phyloP scores from a whole-genome alignment of 257 asterid genomes.

The Solanum boliviense region DNA sequence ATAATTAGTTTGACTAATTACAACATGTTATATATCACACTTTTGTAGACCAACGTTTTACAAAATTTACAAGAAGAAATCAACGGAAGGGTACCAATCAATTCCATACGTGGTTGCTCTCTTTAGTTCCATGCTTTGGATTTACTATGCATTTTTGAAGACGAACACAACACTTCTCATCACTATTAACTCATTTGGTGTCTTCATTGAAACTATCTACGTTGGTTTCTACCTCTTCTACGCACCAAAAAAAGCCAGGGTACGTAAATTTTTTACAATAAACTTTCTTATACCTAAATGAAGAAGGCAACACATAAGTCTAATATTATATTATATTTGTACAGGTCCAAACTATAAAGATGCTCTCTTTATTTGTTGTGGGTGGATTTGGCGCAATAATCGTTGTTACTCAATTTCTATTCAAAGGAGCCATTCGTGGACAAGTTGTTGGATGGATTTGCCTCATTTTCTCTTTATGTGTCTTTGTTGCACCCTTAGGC shows the following conservation, averaged over 20 bases:
- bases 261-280: background rate
- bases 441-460: too few relatives aligned
- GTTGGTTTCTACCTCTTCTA: conserved; percentile 35
- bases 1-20: background rate
- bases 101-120: conserved; percentile 45
- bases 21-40: too few relatives aligned
- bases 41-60: conserved; percentile 45
- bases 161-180: conserved; percentile 52
- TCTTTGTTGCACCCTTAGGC: conserved; percentile 7
- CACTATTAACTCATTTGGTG: conserved; percentile 55
- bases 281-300: background rate
- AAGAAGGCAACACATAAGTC: background rate
- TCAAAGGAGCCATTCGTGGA: too few relatives aligned
- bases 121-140: conserved; percentile 64
- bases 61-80: conserved; percentile 42
- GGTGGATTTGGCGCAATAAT: background rate
- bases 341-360: conserved; percentile 38
- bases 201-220: conserved; percentile 37
- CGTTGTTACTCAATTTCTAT: too few relatives aligned
- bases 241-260: conserved; percentile 38
- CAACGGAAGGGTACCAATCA: conserved; percentile 50
- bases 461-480: too few relatives aligned
- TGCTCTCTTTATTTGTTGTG: conserved; percentile 19
- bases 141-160: conserved; percentile 60
- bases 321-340: background rate